Percentiles rank a stretch among this genome's conserved stretches.
These are phyloP conservation scores for Aspergillus taichungensis DNA, from an alignment of 495 filamentous ascomycete species.

Conservation along the genomic window DNA sequence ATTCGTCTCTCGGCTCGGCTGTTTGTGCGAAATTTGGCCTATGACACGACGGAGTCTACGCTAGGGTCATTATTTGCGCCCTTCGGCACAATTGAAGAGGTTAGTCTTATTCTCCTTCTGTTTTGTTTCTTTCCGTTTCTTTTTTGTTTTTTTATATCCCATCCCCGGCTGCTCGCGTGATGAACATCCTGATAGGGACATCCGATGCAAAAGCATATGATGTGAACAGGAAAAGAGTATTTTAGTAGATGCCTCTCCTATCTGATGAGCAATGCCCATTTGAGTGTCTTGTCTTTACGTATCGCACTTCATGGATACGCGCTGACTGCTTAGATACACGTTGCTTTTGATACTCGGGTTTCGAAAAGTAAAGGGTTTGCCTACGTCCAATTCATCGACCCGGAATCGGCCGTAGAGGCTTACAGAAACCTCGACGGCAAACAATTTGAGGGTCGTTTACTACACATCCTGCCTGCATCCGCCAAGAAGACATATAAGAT, in stretches of 20 bases:
- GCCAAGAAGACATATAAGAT: constrained; percentile 72
- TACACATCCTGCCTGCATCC: constrained; percentile 78
- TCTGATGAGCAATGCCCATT: constrained; percentile 38
- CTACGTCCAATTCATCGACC: constrained; percentile 66
- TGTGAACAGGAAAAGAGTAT: constrained; percentile 54
- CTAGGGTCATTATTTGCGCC: constrained; percentile 58
- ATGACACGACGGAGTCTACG: constrained; percentile 68
- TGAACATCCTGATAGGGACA: constrained; percentile 99
- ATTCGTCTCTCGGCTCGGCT: constrained; percentile 52
- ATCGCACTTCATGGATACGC: constrained; percentile 14
- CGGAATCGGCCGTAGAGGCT: constrained; percentile 65
- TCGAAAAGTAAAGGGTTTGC: constrained; percentile 78
- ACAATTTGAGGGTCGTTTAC: constrained; percentile 80
- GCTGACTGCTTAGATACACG: constrained; percentile 62
- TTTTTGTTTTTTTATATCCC: background rate
- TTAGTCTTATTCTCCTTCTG: constrained; percentile 39
- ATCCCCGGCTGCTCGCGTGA: constrained; percentile 49
- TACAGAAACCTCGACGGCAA: constrained; percentile 67
- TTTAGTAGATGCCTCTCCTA: constrained; percentile 73
- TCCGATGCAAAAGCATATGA: constrained; percentile 72
- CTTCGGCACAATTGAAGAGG: constrained; percentile 78
- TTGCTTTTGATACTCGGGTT: constrained; percentile 57
- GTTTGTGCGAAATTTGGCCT: constrained; percentile 84
- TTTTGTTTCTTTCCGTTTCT: constrained; percentile 4
- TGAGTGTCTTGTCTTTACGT: constrained; percentile 26